phyloP scores from a whole-genome alignment of 1,139 yeast genomes.

The Saccharomycopsis hybrid region DNA sequence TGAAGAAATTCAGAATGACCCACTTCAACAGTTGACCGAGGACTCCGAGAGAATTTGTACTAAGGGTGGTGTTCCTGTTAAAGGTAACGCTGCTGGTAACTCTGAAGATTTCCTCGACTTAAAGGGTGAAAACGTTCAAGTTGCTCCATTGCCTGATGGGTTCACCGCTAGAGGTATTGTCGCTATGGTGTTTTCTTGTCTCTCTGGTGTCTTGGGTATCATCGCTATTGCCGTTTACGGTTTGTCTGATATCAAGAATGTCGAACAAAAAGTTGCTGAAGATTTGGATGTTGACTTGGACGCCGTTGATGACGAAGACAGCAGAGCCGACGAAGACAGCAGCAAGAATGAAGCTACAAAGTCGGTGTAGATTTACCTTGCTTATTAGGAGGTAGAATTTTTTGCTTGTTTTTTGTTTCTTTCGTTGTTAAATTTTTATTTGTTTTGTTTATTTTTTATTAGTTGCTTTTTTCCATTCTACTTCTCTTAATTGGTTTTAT shows the following conservation, averaged over 20 bases:
- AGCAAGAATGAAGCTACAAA: too few relatives aligned
- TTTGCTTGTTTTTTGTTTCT: not conserved
- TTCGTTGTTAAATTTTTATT: too few relatives aligned
- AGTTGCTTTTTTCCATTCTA: not conserved
- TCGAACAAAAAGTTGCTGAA: constrained; percentile 32
- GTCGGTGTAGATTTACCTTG: not conserved
- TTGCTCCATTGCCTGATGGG: constrained; percentile 54
- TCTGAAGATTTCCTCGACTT: constrained; percentile 45
- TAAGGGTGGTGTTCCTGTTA: constrained; percentile 35
- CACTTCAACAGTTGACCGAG: constrained; percentile 36
- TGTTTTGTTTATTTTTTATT: too few relatives aligned
- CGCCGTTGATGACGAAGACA: constrained; percentile 12
- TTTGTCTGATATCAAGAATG: constrained; percentile 48
- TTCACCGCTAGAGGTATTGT: constrained; percentile 64
- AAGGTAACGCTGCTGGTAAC: constrained; percentile 73
- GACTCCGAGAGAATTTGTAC: constrained; percentile 45
- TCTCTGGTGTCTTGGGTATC: constrained; percentile 55
- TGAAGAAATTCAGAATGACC: constrained; percentile 37
- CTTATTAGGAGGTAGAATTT: not conserved
- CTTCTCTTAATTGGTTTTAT: not conserved
- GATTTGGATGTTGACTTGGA: constrained; percentile 24
- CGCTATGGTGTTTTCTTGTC: constrained; percentile 51
- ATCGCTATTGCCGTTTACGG: constrained; percentile 53
- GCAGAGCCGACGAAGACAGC: not conserved
- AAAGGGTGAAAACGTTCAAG: constrained; percentile 51